Evolutionary conservation across 495 filamentous ascomycete genomes (phyloP).

Genomic region (Parmelia sp.): DNA sequence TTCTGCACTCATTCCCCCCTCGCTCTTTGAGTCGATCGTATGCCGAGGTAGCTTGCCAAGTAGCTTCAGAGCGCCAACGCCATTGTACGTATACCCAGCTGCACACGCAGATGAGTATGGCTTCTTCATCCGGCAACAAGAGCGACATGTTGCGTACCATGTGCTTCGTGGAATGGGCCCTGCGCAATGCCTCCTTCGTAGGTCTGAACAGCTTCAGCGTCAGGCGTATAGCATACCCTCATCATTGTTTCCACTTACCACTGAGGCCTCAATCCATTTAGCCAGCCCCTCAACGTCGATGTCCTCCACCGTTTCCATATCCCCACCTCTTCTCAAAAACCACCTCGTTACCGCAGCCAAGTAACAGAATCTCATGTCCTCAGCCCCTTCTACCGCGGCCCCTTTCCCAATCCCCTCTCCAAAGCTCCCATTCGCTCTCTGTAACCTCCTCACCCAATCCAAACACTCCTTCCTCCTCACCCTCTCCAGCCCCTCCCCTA

Average conservation of each 20-base stretch:
- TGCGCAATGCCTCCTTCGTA: slow-evolving; percentile 90
- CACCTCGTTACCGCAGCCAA: slow-evolving; percentile 73
- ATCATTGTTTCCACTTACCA: slow-evolving; percentile 43
- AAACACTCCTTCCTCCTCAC: slow-evolving; percentile 64
- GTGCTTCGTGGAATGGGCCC: slow-evolving; percentile 74
- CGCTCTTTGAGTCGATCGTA: slow-evolving; percentile 6
- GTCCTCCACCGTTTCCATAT: slow-evolving; percentile 56
- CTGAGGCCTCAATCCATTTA: slow-evolving; percentile 60
- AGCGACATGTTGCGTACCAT: slow-evolving; percentile 53
- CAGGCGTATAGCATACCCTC: background rate
- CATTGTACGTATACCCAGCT: slow-evolving; percentile 89
- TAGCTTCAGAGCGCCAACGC: slow-evolving; percentile 65
- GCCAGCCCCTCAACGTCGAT: slow-evolving; percentile 67
- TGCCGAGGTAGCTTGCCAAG: slow-evolving; percentile 47
- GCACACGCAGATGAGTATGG: slow-evolving; percentile 20
- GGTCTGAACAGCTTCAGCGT: slow-evolving; percentile 47
- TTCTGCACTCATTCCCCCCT: slow-evolving; percentile 20
- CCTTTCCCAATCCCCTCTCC: slow-evolving; percentile 65
- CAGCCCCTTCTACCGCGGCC: slow-evolving; percentile 63
- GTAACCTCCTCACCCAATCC: slow-evolving; percentile 66
- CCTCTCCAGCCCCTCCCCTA: slow-evolving; percentile 64
- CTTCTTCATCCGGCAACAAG: slow-evolving; percentile 21
- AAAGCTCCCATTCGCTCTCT: slow-evolving; percentile 84
- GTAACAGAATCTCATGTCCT: slow-evolving; percentile 83
- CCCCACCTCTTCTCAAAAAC: slow-evolving; percentile 58